These are phyloP conservation scores for Phytophthora chlamydospora DNA, from an alignment of 352 stramenopile genomes.

Conservation along the genomic window DNA sequence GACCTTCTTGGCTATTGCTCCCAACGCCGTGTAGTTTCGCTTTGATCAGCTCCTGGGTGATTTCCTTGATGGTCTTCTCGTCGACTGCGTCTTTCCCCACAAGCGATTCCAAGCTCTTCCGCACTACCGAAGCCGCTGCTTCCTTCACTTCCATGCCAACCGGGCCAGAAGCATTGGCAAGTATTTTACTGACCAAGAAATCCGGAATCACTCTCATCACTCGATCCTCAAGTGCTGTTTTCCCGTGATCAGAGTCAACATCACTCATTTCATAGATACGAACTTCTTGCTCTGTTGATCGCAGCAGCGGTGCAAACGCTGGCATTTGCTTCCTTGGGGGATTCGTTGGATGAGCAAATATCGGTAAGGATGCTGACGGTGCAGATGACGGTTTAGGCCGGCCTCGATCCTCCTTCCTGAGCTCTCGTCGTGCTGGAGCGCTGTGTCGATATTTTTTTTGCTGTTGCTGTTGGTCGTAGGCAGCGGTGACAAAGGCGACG, in stretches of 20 bases:
- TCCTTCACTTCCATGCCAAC: conserved; percentile 11
- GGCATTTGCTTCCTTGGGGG: neutral
- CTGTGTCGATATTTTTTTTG: conserved; percentile 4
- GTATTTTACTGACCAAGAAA: conserved; percentile 39
- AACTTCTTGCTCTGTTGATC: conserved; percentile 14
- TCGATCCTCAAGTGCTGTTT: conserved; percentile 20
- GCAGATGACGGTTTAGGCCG: neutral
- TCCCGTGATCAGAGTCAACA: conserved; percentile 3
- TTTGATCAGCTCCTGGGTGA: conserved; percentile 45
- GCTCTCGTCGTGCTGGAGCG: neutral
- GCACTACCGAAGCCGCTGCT: conserved; percentile 18
- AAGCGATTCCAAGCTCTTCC: conserved; percentile 46
- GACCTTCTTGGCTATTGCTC: neutral
- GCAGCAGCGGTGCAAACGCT: no score
- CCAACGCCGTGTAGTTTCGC: conserved; percentile 23
- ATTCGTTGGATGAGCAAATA: conserved; percentile 23
- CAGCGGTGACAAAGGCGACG: conserved; percentile 68
- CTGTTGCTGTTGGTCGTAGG: conserved; percentile 46
- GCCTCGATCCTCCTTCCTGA: conserved; percentile 3
- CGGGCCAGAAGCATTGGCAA: conserved; percentile 16
- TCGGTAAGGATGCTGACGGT: conserved; percentile 33
- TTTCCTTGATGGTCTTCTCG: conserved; percentile 37
- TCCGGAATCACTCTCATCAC: conserved; percentile 39
- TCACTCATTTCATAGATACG: conserved; percentile 29
- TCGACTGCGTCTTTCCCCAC: conserved; percentile 34